Conservation (phyloP, 768 basidiomycete species). For the Macrocybe gigantea region DNA sequence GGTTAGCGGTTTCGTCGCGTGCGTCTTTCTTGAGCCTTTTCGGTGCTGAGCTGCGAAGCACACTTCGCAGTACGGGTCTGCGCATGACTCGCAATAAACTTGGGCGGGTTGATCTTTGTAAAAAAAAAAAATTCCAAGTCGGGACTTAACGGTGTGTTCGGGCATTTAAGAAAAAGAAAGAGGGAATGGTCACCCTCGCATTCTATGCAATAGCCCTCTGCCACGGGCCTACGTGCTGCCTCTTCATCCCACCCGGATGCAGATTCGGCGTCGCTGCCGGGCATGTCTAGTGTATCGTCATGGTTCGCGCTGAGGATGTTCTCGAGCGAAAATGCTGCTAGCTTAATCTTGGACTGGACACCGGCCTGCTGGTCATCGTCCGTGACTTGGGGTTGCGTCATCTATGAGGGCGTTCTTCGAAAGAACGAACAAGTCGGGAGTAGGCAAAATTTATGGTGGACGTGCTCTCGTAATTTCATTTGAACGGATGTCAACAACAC, state of each 20-base stretch:
- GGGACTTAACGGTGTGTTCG: background rate
- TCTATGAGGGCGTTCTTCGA: background rate
- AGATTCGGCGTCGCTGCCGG: slow-evolving; percentile 24
- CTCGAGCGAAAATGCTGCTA: slow-evolving; percentile 49
- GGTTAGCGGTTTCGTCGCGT: slow-evolving; percentile 44
- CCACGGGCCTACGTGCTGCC: slow-evolving; percentile 33
- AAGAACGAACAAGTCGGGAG: no score
- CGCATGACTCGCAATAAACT: slow-evolving; percentile 65
- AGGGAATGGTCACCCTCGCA: slow-evolving; percentile 62
- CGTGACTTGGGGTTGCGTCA: background rate
- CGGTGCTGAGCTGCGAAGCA: slow-evolving; percentile 83
- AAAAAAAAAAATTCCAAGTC: background rate
- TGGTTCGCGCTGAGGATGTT: slow-evolving; percentile 65
- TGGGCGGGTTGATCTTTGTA: slow-evolving; percentile 76
- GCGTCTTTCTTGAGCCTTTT: slow-evolving; percentile 71
- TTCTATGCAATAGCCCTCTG: slow-evolving; percentile 73
- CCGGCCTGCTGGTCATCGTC: no score
- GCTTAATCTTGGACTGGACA: no score
- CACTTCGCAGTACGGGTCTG: slow-evolving; percentile 75
- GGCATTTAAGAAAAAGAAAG: background rate
- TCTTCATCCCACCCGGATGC: slow-evolving; percentile 69
- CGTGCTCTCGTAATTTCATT: no score
- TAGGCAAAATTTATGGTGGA: no score
- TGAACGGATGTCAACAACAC: no score
- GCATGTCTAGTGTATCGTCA: slow-evolving; percentile 56